These are phyloP conservation scores for Diutina mesorugosa DNA, from an alignment of 1,139 yeast genomes.

Conservation along the genomic window DNA sequence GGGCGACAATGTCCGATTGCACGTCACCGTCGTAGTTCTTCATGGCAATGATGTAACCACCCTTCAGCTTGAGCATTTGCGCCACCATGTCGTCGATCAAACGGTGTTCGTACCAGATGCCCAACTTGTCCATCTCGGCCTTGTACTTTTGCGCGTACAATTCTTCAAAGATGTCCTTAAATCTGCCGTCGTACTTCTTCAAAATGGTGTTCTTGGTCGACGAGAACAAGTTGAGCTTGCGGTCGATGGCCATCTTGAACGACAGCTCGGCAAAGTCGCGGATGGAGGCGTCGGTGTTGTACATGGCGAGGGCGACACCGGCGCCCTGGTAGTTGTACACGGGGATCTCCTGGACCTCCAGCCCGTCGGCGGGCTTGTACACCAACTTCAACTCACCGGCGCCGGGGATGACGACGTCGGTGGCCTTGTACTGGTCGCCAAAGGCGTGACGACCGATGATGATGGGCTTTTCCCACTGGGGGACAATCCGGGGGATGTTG, in stretches of 20 bases:
- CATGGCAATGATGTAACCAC: conserved; percentile 90
- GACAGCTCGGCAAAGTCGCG: conserved; percentile 86
- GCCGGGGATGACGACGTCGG: conserved; percentile 65
- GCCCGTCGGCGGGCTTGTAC: conserved; percentile 66
- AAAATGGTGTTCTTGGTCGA: conserved; percentile 91
- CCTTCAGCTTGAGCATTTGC: conserved; percentile 90
- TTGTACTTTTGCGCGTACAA: conserved; percentile 64
- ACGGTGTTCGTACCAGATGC: conserved; percentile 93
- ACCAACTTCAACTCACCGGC: conserved; percentile 73
- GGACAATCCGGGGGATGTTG: conserved; percentile 77
- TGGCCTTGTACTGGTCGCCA: conserved; percentile 94
- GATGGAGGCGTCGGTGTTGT: conserved; percentile 87
- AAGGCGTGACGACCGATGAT: conserved; percentile 95
- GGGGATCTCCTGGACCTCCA: conserved; percentile 36
- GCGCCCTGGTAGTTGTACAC: conserved; percentile 65
- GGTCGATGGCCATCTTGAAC: conserved; percentile 72
- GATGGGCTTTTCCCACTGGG: conserved; percentile 91
- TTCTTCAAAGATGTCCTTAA: conserved; percentile 84
- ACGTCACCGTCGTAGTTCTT: conserved; percentile 98
- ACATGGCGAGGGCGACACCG: conserved; percentile 90
- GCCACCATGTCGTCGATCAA: conserved; percentile 98
- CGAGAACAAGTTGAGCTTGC: conserved; percentile 67
- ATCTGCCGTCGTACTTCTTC: conserved; percentile 87
- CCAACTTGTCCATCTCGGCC: conserved; percentile 55
- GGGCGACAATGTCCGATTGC: conserved; percentile 93